Base-by-base conservation (phyloP, 164 flowering plant species). In the Hamamelis virginiana region DNA sequence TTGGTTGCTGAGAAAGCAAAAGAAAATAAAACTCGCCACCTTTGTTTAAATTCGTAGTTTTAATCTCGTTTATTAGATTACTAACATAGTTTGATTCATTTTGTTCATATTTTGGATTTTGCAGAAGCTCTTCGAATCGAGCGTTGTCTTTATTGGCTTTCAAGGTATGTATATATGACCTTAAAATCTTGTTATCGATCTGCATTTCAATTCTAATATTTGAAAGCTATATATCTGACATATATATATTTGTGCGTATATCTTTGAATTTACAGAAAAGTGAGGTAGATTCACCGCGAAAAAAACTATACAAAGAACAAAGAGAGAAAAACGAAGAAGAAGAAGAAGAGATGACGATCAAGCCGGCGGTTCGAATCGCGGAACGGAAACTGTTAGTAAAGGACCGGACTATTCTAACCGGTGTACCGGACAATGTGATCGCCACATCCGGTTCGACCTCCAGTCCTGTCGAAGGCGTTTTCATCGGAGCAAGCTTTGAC, bases 401-500 rank as follows among this genome's bases (percentile, higher is more conserved):
- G 71, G 87, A 83, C 67, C 80, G 83, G 33, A 77, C 85, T 5
- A 80, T 95, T 16, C 84, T 95, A 15, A 74, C 87, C 26, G 84
- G 82, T 6, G 88, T 95, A 4, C 90, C 96, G 8, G 90, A 89
- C 53, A 90, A 87, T 44, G 84, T 95, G 47, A 71, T 86, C 27
- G 69, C 81, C 3, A 86, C 97, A 22, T 82, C 97, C 23, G 91
- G 81, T 53, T 74, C 89, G 15, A 68, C 66, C 11, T 76, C 87
- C 26, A 88, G 88, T 14, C 91, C 90, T 18, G 86, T 75, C 19
- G 93, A 88, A 25, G 99, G 99, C 8, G 73, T 90, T 0, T 96
- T 92, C 69, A 22, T 93, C 0, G 98, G 99, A 0, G 97, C 95
- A 12, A 80, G 21, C 6, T 85, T 91, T 59, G 78, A 80, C 1